Evolutionary conservation across 1,284 basidiomycete species (phyloP).

Genomic region (Cryptococcus maquisensis): DNA sequence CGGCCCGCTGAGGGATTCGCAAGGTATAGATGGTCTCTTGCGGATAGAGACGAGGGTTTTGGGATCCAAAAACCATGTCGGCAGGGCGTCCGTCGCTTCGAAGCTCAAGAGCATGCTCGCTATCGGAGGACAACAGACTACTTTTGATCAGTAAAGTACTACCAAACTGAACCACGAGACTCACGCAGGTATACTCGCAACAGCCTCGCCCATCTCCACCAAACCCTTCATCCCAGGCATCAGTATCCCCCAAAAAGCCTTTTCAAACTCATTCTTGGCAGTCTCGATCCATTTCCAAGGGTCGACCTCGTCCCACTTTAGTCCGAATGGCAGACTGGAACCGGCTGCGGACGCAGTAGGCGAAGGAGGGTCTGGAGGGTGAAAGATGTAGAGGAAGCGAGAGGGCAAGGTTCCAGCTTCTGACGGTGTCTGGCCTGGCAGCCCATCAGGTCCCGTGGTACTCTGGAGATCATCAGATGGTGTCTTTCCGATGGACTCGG

Average conservation of each 20-base stretch:
- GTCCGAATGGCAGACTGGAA: neutral
- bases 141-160: neutral
- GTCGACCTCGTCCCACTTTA: neutral
- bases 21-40: slow-evolving; percentile 17
- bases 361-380: slow-evolving; percentile 1
- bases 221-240: slow-evolving; percentile 14
- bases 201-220: neutral
- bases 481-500: neutral
- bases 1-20: neutral
- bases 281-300: slow-evolving; percentile 9
- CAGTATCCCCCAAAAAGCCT: slow-evolving; percentile 12
- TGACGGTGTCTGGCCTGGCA: neutral
- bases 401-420: slow-evolving; percentile 3
- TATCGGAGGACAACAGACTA: neutral
- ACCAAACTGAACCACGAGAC: neutral
- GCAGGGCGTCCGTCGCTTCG: neutral
- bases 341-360: neutral
- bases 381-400: slow-evolving; percentile 12
- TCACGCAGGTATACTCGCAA: neutral
- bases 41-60: slow-evolving; percentile 3
- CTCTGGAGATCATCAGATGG: neutral
- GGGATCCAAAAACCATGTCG: neutral
- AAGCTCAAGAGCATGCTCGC: no score
- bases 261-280: slow-evolving; percentile 7
- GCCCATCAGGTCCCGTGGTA: neutral